Conservation (phyloP, 2,329 filamentous ascomycete species). For the Pyrenochaeta sp. region DNA sequence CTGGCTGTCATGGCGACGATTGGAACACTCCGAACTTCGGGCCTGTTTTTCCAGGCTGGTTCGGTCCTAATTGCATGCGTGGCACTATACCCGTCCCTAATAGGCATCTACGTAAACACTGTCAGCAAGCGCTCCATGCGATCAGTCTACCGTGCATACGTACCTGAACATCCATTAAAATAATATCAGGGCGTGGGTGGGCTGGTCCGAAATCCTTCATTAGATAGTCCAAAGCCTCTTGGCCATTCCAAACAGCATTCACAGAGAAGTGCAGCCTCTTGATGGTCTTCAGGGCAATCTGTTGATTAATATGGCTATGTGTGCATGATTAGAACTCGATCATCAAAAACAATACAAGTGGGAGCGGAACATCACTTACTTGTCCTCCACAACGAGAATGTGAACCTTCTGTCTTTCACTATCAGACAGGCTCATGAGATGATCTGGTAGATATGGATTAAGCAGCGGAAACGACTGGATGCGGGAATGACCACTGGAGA, state of each 20-base stretch:
- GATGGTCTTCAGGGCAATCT: constrained; percentile 79
- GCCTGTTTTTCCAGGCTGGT: constrained; percentile 67
- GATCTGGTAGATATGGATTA: constrained; percentile 36
- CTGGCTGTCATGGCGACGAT: constrained; percentile 86
- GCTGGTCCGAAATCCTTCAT: constrained; percentile 59
- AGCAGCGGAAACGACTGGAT: constrained; percentile 34
- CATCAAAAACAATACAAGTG: neutral
- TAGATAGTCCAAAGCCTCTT: constrained; percentile 80
- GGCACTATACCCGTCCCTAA: constrained; percentile 80
- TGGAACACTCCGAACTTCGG: constrained; percentile 67
- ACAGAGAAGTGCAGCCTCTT: constrained; percentile 76
- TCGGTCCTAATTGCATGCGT: constrained; percentile 77
- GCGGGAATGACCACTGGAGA: constrained; percentile 27
- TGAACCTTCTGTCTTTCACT: constrained; percentile 70
- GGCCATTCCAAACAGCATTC: constrained; percentile 77
- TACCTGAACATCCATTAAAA: constrained; percentile 82
- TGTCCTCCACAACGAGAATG: constrained; percentile 83
- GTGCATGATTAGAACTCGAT: constrained; percentile 7
- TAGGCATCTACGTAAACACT: constrained; percentile 53
- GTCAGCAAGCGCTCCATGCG: constrained; percentile 29
- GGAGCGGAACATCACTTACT: constrained; percentile 59
- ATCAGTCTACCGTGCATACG: constrained; percentile 44
- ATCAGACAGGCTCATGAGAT: constrained; percentile 58
- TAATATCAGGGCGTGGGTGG: constrained; percentile 72
- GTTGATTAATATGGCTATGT: constrained; percentile 69